phyloP scores from a whole-genome alignment of 2,329 filamentous ascomycete species.

The Verticillium dahliae region DNA sequence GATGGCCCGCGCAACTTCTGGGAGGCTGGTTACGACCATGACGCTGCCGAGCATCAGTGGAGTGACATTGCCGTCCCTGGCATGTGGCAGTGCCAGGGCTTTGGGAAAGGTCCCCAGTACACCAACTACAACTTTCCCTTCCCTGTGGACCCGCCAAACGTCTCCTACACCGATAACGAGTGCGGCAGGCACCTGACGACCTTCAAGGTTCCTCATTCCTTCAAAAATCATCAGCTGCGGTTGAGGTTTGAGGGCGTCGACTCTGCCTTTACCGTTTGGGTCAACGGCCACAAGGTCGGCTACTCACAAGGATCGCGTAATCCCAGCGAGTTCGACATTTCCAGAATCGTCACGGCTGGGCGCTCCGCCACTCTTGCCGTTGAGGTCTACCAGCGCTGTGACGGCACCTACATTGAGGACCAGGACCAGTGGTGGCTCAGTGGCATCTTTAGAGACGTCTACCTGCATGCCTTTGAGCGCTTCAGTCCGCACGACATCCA shows the following conservation, averaged over 20 bases:
- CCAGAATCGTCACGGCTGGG: conserved; percentile 35
- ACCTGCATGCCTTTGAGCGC: conserved; percentile 54
- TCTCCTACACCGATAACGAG: conserved; percentile 59
- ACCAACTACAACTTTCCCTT: conserved; percentile 65
- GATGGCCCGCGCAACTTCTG: conserved; percentile 36
- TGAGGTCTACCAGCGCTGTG: conserved; percentile 65
- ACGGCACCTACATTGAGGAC: conserved; percentile 68
- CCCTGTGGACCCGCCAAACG: conserved; percentile 58
- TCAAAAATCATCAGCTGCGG: conserved; percentile 49
- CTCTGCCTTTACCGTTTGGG: conserved; percentile 62
- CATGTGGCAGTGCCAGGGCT: conserved; percentile 66
- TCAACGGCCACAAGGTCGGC: conserved; percentile 62
- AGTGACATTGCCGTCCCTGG: conserved; percentile 54
- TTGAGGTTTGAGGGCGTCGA: conserved; percentile 71
- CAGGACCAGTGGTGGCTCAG: conserved; percentile 65
- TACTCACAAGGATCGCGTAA: conserved; percentile 70
- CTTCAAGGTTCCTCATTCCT: conserved; percentile 44
- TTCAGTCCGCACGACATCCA: conserved; percentile 49
- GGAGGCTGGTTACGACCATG: conserved; percentile 28
- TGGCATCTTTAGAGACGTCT: conserved; percentile 64
- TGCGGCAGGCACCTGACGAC: conserved; percentile 55
- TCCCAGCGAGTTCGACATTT: conserved; percentile 67
- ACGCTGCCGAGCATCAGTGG: conserved; percentile 30
- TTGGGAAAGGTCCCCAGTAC: conserved; percentile 58
- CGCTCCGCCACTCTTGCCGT: conserved; percentile 54